Conservation (phyloP, 2,329 filamentous ascomycete species). For the Drechslera avenae region DNA sequence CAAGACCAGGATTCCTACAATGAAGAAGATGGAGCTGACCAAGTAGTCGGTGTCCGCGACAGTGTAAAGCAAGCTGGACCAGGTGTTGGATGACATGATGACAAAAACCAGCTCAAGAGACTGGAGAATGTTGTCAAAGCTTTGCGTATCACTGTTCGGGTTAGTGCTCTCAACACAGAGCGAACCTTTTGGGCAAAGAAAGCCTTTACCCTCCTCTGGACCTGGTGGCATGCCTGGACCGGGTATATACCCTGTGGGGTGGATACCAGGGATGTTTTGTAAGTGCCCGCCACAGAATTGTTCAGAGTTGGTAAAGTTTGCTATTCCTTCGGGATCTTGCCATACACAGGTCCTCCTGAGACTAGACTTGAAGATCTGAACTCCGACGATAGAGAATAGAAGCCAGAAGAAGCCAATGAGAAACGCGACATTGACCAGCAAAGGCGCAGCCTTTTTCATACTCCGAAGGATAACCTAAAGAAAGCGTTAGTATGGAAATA, state of each 20-base stretch:
- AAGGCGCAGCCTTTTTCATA: conserved; percentile 90
- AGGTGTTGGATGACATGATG: conserved; percentile 98
- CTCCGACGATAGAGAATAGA: conserved; percentile 92
- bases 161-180: conserved; percentile 79
- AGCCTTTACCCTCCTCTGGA: conserved; percentile 71
- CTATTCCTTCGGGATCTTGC: conserved; percentile 56
- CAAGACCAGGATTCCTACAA: conserved; percentile 80
- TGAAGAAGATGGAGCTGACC: conserved; percentile 77
- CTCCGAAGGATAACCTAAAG: conserved; percentile 85
- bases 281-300: conserved; percentile 89
- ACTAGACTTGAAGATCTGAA: conserved; percentile 81
- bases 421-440: conserved; percentile 91
- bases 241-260: conserved; percentile 67
- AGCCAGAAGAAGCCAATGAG: conserved; percentile 98
- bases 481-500: conserved; percentile 9
- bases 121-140: conserved; percentile 92
- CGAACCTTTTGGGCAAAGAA: conserved; percentile 82
- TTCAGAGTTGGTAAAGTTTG: conserved; percentile 62
- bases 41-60: conserved; percentile 92
- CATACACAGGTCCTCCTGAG: conserved; percentile 56
- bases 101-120: conserved; percentile 95
- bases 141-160: conserved; percentile 84
- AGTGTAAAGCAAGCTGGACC: conserved; percentile 91
- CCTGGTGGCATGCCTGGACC: conserved; percentile 47
- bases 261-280: conserved; percentile 56